phyloP scores from a whole-genome alignment of 73 alveolate species.

The Symbiodinium pilosum region DNA sequence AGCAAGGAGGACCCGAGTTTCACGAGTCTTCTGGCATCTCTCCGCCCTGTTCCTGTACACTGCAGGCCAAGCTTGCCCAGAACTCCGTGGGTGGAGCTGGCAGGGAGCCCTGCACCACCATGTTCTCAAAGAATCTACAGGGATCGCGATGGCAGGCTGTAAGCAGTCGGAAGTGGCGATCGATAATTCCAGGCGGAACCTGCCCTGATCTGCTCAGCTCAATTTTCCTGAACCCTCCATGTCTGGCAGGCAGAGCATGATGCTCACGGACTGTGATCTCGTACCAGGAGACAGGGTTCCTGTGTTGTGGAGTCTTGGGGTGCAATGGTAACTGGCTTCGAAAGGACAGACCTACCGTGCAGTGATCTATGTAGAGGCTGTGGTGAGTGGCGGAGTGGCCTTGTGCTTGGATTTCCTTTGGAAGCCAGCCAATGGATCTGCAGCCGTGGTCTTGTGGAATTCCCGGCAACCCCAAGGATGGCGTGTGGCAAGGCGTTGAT shows the following conservation, averaged over 20 bases:
- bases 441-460: too few species aligned
- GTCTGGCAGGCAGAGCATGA: constrained; percentile 34
- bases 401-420: neutral
- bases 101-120: neutral
- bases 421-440: too few species aligned
- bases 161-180: constrained; percentile 59
- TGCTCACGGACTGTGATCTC: constrained; percentile 43
- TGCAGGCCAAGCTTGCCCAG: constrained; percentile 62
- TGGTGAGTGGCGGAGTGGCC: neutral
- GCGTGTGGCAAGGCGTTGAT: constrained; percentile 73
- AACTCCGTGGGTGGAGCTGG: constrained; percentile 88
- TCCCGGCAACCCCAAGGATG: constrained; percentile 46
- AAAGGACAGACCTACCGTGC: constrained; percentile 56
- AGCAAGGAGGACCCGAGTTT: neutral
- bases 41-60: neutral
- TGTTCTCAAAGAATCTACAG: too few species aligned
- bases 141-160: constrained; percentile 46
- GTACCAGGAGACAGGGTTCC: constrained; percentile 21
- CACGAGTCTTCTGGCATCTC: neutral
- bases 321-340: too few species aligned
- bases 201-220: too few species aligned
- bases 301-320: neutral
- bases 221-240: too few species aligned
- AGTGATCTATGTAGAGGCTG: constrained; percentile 53
- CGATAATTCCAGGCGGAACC: constrained; percentile 50